Conservation (phyloP, 208 protist genomes). For the Leishmania aethiopica region DNA sequence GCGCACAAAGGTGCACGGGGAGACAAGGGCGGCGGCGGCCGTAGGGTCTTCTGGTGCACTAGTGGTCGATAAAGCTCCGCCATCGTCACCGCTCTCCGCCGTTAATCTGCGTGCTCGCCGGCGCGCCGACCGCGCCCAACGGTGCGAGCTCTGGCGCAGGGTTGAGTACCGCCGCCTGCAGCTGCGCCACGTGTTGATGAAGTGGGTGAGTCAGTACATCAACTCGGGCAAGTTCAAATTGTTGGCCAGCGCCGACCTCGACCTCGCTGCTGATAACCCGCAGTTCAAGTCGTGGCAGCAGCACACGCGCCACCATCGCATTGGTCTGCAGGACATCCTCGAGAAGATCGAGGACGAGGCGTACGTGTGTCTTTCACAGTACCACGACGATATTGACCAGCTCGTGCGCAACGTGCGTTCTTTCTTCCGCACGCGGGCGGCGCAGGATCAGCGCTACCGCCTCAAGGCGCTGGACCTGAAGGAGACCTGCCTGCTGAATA, state of each 20-base stretch:
- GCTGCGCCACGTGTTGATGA: slow-evolving; percentile 77
- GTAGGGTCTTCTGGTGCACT: background rate
- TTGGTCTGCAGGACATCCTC: slow-evolving; percentile 73
- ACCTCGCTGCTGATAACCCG: slow-evolving; percentile 53
- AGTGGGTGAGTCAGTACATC: slow-evolving; percentile 81
- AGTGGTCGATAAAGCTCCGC: slow-evolving; percentile 12
- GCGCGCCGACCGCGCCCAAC: slow-evolving; percentile 17
- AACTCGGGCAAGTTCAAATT: slow-evolving; percentile 59
- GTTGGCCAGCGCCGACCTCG: slow-evolving; percentile 67
- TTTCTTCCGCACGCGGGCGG: slow-evolving; percentile 75
- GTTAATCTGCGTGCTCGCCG: slow-evolving; percentile 15
- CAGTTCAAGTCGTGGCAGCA: slow-evolving; percentile 65
- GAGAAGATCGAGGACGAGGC: slow-evolving; percentile 75
- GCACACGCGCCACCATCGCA: slow-evolving; percentile 46
- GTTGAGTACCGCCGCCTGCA: slow-evolving; percentile 84
- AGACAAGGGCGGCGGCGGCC: background rate
- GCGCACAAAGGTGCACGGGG: background rate
- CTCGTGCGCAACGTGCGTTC: slow-evolving; percentile 78
- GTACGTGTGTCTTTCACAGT: slow-evolving; percentile 87
- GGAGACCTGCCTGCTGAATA: slow-evolving; percentile 73
- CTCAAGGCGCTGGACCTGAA: slow-evolving; percentile 78
- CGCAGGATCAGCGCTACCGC: slow-evolving; percentile 64
- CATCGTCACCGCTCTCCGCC: slow-evolving; percentile 5
- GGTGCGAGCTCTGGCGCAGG: slow-evolving; percentile 57
- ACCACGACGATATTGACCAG: slow-evolving; percentile 82